Evolutionary conservation across 2,329 filamentous ascomycete species (phyloP), one percentile per base, ranked within the genome.

Genomic region (Fusarium concolor): DNA sequence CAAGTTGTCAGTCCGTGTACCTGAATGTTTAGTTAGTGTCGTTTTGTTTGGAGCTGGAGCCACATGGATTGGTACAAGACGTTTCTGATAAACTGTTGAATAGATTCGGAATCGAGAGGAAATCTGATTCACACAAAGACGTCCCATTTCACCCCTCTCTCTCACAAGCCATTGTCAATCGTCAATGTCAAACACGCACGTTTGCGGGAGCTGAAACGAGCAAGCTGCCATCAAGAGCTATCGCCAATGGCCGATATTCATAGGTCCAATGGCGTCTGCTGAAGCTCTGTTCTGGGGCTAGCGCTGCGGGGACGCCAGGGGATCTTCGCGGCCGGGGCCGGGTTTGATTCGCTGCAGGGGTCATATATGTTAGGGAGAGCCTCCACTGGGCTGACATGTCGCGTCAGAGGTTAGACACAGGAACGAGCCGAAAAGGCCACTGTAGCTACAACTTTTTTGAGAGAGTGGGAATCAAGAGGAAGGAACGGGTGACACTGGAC

Each of bases 371-470:
- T 43, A 62, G 59, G 59, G 47, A 62, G 59, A 62, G 38, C 59
- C 59, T 56, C 57, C 57, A 62, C 60, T 46, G 61, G 61, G 61
- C 61, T 64, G 61, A 64, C 61, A 39, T 44, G 58, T n/a, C 56
- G 49, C 14, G 52, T 24, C 35, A 49, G 26, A 52, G 31, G 29
- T 26, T 39, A 41, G 24, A 31, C 14, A 55, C 39, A 43, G 67
- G 64, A 64, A 59, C 44, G 28, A 70, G 51, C 59, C 62, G 73
- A 76, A 77, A 65, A 79, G 77, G 77, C 77, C 77, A 79, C 76
- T 78, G 76, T 78, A 79, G 76, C 77, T 78, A 78, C 77, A 78
- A 75, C 29, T 31, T 31, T 73, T 70, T 59, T 7, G 53, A 53
- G 28, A 35, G 38, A 49, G 20, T 33, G 20, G 42, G 39, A 35